phyloP scores from a whole-genome alignment of 352 stramenopile genomes.

The Stephanocyclus meneghinianus region DNA sequence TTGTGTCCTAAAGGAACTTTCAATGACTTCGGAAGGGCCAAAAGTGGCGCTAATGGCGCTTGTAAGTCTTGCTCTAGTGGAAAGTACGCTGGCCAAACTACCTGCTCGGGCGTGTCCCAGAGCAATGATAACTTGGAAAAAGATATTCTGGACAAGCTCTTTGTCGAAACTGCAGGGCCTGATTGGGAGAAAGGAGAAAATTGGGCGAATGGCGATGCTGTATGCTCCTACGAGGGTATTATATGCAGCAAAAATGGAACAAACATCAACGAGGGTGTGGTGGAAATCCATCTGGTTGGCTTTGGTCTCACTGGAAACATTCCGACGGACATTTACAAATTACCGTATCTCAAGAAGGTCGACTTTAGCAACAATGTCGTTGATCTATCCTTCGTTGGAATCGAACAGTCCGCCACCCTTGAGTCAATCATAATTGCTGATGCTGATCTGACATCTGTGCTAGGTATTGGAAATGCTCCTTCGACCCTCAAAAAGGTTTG shows the following conservation, averaged over 20 bases:
- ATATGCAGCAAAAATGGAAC: constrained; percentile 38
- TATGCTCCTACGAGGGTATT: constrained; percentile 58
- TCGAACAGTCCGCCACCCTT: constrained; percentile 55
- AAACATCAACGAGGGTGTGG: constrained; percentile 51
- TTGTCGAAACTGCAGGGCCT: constrained; percentile 51
- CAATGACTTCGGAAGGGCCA: constrained; percentile 69
- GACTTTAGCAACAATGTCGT: constrained; percentile 76
- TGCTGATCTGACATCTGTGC: constrained; percentile 48
- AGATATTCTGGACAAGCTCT: constrained; percentile 73
- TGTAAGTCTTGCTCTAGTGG: constrained; percentile 62
- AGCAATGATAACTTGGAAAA: constrained; percentile 44
- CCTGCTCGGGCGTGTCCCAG: constrained; percentile 41
- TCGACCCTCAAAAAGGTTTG: constrained; percentile 53
- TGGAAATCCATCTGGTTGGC: constrained; percentile 56
- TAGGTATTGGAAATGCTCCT: constrained; percentile 46
- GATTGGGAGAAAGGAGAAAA: constrained; percentile 59
- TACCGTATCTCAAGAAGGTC: constrained; percentile 65
- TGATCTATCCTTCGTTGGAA: constrained; percentile 68
- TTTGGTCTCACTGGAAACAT: constrained; percentile 72
- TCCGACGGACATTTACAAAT: constrained; percentile 70
- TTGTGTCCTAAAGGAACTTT: constrained; percentile 76
- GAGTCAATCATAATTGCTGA: constrained; percentile 62
- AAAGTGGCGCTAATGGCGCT: constrained; percentile 35
- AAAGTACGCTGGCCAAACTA: constrained; percentile 48
- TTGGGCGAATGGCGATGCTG: constrained; percentile 54